These are phyloP conservation scores for Basipetospora sp. DNA, from an alignment of 2,329 filamentous ascomycete genomes.

Conservation along the genomic window DNA sequence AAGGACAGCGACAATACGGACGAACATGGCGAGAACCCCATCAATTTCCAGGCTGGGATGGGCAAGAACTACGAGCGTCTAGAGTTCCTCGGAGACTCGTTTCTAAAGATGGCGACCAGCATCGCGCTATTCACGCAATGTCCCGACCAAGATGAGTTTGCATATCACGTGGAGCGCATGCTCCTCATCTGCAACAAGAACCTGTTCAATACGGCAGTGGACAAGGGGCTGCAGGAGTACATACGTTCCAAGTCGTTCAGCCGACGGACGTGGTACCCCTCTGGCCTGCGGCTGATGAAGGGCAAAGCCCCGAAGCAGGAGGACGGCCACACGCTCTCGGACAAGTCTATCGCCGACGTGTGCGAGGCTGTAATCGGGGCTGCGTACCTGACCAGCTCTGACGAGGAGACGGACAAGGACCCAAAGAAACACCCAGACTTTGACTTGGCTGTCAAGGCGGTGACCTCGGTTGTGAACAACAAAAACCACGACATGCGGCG, in stretches of 20 bases:
- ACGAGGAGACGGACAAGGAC: conserved; percentile 16
- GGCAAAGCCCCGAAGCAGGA: conserved; percentile 45
- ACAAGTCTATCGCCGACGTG: conserved; percentile 88
- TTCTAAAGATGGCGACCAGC: conserved; percentile 89
- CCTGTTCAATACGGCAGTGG: conserved; percentile 60
- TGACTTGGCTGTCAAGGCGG: conserved; percentile 45
- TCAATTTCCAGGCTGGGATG: conserved; percentile 73
- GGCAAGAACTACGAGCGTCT: conserved; percentile 87
- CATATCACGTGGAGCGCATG: conserved; percentile 86
- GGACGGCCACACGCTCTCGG: conserved; percentile 52
- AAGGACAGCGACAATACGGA: conserved; percentile 80
- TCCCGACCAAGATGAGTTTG: conserved; percentile 66
- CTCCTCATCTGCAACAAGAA: conserved; percentile 81
- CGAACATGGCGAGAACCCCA: conserved; percentile 50
- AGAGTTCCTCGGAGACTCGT: conserved; percentile 85
- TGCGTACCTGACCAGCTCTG: conserved; percentile 41
- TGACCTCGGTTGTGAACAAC: conserved; percentile 55
- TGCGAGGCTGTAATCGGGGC: conserved; percentile 90
- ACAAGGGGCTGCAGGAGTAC: conserved; percentile 53
- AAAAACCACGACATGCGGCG: conserved; percentile 52
- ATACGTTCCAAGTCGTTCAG: conserved; percentile 75
- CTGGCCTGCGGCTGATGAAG: conserved; percentile 54
- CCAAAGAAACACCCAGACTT: conserved; percentile 28
- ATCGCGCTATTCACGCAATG: conserved; percentile 69
- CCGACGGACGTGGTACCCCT: conserved; percentile 76